phyloP scores from a whole-genome alignment of 495 filamentous ascomycete species.

The Aspergillus wentii region DNA sequence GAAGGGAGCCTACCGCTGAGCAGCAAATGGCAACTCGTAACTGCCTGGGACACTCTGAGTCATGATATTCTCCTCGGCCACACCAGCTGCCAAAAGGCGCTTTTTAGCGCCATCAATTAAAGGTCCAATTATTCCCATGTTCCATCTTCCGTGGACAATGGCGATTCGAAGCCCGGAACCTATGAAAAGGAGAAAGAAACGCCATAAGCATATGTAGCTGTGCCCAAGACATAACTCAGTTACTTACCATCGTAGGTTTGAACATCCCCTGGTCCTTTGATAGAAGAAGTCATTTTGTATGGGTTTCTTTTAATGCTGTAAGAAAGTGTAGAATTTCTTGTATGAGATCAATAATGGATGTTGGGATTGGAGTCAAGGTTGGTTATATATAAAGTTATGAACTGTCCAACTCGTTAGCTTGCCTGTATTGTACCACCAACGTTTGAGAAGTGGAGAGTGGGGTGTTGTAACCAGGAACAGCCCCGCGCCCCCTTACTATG shows the following conservation, averaged over 20 bases:
- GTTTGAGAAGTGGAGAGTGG: too few relatives aligned
- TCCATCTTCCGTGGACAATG: constrained; percentile 96
- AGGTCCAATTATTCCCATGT: constrained; percentile 69
- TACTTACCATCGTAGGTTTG: constrained; percentile 46
- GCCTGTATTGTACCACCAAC: too few relatives aligned
- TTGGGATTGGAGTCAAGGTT: too few relatives aligned
- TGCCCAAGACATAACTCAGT: background rate
- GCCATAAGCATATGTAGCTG: background rate
- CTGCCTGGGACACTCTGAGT: constrained; percentile 86
- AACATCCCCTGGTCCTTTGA: constrained; percentile 58
- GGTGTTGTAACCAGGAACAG: too few relatives aligned
- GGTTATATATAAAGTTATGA: too few relatives aligned
- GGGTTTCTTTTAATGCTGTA: too few relatives aligned
- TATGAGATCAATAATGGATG: too few relatives aligned
- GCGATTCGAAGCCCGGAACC: constrained; percentile 84
- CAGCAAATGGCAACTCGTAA: constrained; percentile 87
- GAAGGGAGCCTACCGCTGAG: constrained; percentile 58
- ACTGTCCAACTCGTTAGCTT: too few relatives aligned
- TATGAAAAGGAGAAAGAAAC: constrained; percentile 15
- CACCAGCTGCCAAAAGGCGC: constrained; percentile 62
- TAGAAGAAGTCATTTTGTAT: too few relatives aligned
- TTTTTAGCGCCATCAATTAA: constrained; percentile 70
- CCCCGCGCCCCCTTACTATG: too few relatives aligned
- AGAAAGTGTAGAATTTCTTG: too few relatives aligned
- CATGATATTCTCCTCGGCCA: constrained; percentile 81